phyloP scores from a whole-genome alignment of 1,284 basidiomycete genomes.

The Papiliotrema laurentii region DNA sequence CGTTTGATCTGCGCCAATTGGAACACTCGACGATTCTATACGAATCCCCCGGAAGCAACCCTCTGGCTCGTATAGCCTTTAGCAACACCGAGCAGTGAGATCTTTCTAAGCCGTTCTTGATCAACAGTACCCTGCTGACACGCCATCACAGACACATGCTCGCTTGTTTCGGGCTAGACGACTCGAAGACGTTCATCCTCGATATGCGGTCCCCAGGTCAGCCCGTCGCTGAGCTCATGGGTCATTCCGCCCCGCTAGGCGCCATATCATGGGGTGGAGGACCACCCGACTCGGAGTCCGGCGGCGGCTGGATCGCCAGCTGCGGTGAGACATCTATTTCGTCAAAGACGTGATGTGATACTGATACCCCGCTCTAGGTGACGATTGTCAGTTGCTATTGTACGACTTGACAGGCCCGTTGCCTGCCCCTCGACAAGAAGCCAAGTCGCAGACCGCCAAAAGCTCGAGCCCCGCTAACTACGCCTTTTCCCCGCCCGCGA shows the following conservation, averaged over 20 bases:
- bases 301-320: conserved; percentile 74
- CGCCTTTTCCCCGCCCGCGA: conserved; percentile 46
- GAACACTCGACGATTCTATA: conserved; percentile 99
- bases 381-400: conserved; percentile 83
- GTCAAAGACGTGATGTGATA: background rate
- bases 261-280: conserved; percentile 75
- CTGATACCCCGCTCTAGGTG: conserved; percentile 60
- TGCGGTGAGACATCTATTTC: conserved; percentile 65
- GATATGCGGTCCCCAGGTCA: conserved; percentile 92
- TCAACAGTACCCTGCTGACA: conserved; percentile 3
- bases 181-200: conserved; percentile 76
- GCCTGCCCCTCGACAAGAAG: conserved; percentile 13
- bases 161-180: conserved; percentile 59
- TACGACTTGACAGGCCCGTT: conserved; percentile 65
- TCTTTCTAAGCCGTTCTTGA: background rate
- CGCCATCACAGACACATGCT: conserved; percentile 46
- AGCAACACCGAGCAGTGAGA: conserved; percentile 42
- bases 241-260: conserved; percentile 66
- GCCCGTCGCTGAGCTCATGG: conserved; percentile 83
- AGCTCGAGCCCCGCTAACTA: conserved; percentile 53
- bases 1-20: conserved; percentile 91
- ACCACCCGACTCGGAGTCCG: conserved; percentile 55
- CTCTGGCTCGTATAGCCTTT: conserved; percentile 82
- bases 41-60: conserved; percentile 66
- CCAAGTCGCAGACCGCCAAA: conserved; percentile 11